phyloP scores from a whole-genome alignment of 768 basidiomycete species.

The Obba rivulosa region DNA sequence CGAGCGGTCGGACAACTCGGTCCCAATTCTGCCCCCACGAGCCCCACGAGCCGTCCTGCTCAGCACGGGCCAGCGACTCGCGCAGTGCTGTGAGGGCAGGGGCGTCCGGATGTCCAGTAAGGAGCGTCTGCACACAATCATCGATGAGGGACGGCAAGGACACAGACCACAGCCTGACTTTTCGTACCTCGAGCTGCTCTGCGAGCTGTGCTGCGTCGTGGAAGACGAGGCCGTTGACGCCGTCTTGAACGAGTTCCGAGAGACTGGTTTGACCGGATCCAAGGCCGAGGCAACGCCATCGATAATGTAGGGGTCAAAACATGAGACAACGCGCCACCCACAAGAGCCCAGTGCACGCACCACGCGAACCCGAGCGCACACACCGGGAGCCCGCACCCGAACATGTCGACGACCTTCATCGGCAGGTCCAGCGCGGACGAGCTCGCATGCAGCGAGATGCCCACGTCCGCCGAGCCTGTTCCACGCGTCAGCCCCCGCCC shows the following conservation, averaged over 20 bases:
- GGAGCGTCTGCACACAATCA: constrained; percentile 38
- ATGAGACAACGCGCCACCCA: too few relatives aligned
- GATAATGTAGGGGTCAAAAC: neutral
- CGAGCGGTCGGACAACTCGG: constrained; percentile 54
- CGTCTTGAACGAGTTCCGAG: constrained; percentile 79
- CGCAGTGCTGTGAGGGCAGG: constrained; percentile 45
- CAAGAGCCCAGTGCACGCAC: constrained; percentile 44
- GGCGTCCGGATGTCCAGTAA: constrained; percentile 57
- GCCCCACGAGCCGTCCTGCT: constrained; percentile 50
- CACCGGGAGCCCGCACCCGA: constrained; percentile 93
- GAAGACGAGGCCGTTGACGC: constrained; percentile 82
- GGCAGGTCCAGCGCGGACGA: constrained; percentile 90
- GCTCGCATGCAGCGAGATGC: constrained; percentile 86
- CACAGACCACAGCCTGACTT: constrained; percentile 1
- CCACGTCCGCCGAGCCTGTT: constrained; percentile 84
- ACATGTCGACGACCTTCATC: constrained; percentile 99
- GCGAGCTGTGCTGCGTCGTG: constrained; percentile 61
- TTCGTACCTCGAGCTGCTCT: constrained; percentile 61
- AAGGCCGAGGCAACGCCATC: too few relatives aligned
- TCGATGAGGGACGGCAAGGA: neutral
- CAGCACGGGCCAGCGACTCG: constrained; percentile 35
- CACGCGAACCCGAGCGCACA: constrained; percentile 84
- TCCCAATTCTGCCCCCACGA: constrained; percentile 90
- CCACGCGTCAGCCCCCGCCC: neutral
- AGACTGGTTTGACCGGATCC: too few relatives aligned